Evolutionary conservation across 331 rosid genomes (phyloP), one percentile per base, ranked within the genome.

Genomic region (Acacia pycnantha): DNA sequence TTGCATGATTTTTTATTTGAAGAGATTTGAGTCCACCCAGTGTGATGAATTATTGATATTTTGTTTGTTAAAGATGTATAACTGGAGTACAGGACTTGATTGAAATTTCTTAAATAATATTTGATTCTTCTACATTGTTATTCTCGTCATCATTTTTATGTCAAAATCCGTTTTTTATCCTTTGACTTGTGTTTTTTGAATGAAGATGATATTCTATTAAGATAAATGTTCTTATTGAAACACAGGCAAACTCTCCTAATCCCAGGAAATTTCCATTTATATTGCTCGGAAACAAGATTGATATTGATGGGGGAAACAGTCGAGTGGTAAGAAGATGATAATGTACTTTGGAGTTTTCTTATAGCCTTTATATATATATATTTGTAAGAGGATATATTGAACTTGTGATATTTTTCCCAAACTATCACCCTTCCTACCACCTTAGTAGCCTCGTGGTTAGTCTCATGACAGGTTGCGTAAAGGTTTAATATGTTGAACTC

Each of bases 271-370:
- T 94, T 86, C 98, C 98, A 0, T 93, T 94, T 81, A 91, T 88
- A 80, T 87, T 93, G 87, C 98, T 94, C 58, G 97, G 95, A 85
- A 94, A 94, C 90, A 94, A 94, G 93, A 85, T 94, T 82, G 98
- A 94, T 88, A 90, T 94, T 50, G 97, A 94, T 85, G 97, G 97
- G 79, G 97, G 97, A 69, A 94, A 93, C 81, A 94, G 97, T 88
- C 88, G 97, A 79, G 98, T 94, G 98, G 97, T 94, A 88, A 79
- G 97, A 26, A 75, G 48, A 50, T 69, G 35, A 29, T 19, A 31
- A 85, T 41, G 71, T 56, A 21, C 19, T 73, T 69, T 54, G 33
- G 22, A 22, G 66, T 59, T 59, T 64, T 29, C 70, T 29, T 24
- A 21, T 51, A 78, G 59, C 61, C 44, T 62, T 18, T 13, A 14